A percentile compares a stretch with the other conserved stretches of the same genome.
Evolutionary conservation across 306 rosid genomes (phyloP).

Genomic region (Vicia villosa): DNA sequence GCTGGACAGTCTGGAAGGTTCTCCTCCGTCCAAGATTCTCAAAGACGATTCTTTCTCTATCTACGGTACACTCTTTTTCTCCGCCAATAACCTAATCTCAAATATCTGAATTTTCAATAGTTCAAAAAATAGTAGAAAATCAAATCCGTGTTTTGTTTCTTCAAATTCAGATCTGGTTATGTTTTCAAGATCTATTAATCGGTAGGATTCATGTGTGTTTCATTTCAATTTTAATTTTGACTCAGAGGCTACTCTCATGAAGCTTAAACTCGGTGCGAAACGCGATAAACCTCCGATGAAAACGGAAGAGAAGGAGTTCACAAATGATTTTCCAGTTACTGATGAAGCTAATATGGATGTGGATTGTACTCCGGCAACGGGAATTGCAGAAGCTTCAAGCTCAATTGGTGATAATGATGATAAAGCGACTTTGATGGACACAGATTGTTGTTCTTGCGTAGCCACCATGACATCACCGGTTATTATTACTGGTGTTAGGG

Average conservation of each 20-base stretch:
- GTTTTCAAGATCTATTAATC: not conserved
- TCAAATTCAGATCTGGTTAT: conserved; percentile 18
- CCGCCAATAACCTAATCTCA: not conserved
- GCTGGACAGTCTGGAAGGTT: conserved; percentile 63
- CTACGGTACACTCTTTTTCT: conserved; percentile 54
- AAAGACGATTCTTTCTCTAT: conserved; percentile 78
- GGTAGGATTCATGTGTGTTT: not conserved
- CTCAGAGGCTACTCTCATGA: conserved; percentile 84
- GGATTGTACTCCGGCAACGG: conserved; percentile 4
- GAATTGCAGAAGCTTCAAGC: conserved; percentile 20
- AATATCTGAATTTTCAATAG: not conserved
- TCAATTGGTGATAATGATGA: conserved; percentile 32
- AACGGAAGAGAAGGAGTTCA: conserved; percentile 26
- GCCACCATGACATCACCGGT: not conserved
- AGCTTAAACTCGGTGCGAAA: conserved; percentile 74
- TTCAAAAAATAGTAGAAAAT: not conserved
- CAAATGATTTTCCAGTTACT: conserved; percentile 37
- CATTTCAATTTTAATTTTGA: conserved; percentile 7
- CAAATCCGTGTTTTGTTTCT: not conserved
- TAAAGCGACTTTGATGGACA: conserved; percentile 45
- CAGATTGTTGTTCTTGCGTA: conserved; percentile 41
- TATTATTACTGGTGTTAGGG: not conserved
- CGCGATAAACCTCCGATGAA: conserved; percentile 39
- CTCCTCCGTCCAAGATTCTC: conserved; percentile 69
- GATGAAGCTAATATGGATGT: conserved; percentile 41